Percentiles rank a stretch among this genome's conserved stretches.
Conservation (phyloP, 768 basidiomycete species). For the Clitopilus passeckerianus region DNA sequence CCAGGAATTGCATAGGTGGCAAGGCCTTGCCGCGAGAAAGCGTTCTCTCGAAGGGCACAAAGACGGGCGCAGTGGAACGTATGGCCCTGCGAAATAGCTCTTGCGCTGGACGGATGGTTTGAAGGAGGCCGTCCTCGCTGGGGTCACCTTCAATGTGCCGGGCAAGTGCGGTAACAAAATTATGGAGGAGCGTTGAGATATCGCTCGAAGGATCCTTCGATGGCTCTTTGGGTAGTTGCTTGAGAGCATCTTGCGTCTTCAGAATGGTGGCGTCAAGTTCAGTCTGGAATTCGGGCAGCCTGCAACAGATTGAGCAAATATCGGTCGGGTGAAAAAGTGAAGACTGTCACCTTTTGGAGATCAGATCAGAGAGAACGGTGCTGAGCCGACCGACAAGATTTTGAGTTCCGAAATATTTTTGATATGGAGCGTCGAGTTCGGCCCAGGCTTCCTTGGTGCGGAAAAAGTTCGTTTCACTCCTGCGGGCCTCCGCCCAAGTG, state of each 20-base stretch:
- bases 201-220: constrained; percentile 55
- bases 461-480: constrained; percentile 55
- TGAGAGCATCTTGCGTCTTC: constrained; percentile 26
- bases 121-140: constrained; percentile 46
- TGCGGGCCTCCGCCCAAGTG: constrained; percentile 58
- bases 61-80: constrained; percentile 49
- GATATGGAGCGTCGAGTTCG: constrained; percentile 42
- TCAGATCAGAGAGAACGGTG: constrained; percentile 54
- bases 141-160: constrained; percentile 49
- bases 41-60: constrained; percentile 40
- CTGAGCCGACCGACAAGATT: constrained; percentile 58
- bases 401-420: constrained; percentile 48
- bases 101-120: constrained; percentile 46
- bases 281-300: constrained; percentile 58
- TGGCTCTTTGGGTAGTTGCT: constrained; percentile 41
- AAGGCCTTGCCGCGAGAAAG: constrained; percentile 8
- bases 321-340: not conserved
- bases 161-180: constrained; percentile 41
- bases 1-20: constrained; percentile 25
- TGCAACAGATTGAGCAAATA: constrained; percentile 16
- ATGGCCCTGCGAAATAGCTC: constrained; percentile 43
- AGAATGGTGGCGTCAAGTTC: constrained; percentile 46
- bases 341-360: constrained; percentile 47
- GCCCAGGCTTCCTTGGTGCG: constrained; percentile 46
- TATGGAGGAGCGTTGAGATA: constrained; percentile 40